Evolutionary conservation across 2,329 filamentous ascomycete genomes (phyloP).

Genomic region (Penicillium capsulatum): DNA sequence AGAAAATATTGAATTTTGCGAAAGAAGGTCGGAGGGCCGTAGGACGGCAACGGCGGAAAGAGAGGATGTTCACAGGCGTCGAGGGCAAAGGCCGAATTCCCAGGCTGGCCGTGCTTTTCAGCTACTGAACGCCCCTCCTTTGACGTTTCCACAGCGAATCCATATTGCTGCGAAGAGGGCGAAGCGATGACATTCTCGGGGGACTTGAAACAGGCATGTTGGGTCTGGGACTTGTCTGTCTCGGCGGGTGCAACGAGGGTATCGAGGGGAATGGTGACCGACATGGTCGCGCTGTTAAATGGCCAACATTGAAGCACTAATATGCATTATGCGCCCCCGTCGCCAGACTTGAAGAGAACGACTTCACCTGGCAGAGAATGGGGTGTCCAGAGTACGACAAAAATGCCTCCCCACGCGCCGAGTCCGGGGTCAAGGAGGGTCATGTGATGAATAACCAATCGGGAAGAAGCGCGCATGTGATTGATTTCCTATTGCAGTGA

Average conservation of each 20-base stretch:
- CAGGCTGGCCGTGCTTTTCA: constrained; percentile 9
- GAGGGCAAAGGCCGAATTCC: constrained; percentile 8
- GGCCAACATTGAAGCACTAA: background rate
- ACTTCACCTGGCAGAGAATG: background rate
- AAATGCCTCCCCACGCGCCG: constrained; percentile 1
- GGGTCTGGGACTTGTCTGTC: constrained; percentile 1
- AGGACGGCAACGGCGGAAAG: constrained; percentile 79
- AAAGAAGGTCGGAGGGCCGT: constrained; percentile 67
- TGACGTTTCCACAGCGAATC: background rate
- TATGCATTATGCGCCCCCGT: constrained; percentile 3
- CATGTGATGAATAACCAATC: constrained; percentile 1
- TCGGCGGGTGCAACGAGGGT: constrained; percentile 4
- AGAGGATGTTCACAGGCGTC: constrained; percentile 42
- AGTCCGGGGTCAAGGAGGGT: constrained; percentile 5
- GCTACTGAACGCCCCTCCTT: constrained; percentile 1
- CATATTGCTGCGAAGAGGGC: background rate
- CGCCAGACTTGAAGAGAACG: background rate
- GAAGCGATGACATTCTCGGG: background rate
- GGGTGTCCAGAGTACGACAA: background rate
- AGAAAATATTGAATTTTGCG: constrained; percentile 61
- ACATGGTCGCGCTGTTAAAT: constrained; percentile 10
- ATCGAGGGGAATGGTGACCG: constrained; percentile 12
- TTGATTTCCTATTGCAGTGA: no score
- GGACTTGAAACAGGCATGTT: constrained; percentile 2
- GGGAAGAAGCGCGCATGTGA: background rate